Evolutionary conservation across 768 basidiomycete species (phyloP), one percentile per base, ranked within the genome.

Genomic region (Termitomyces sp.): DNA sequence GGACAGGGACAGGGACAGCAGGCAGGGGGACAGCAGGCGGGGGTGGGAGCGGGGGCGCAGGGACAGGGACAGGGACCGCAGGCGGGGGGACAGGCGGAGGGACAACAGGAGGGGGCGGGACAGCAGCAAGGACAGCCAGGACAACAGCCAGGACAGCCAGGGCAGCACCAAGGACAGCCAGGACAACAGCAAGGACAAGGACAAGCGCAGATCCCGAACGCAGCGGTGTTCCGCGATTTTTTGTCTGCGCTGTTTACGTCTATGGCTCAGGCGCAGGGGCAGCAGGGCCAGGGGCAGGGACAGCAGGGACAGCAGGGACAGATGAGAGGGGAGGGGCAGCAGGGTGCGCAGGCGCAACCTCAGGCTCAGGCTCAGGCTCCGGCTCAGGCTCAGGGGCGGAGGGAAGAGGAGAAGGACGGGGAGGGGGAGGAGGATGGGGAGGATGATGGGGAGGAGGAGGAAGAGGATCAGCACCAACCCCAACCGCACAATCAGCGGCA

Each of bases 401-500:
- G n/a, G n/a, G n/a, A n/a, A n/a, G n/a, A n/a, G n/a, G n/a, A n/a
- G n/a, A n/a, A n/a, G n/a, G n/a, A n/a, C n/a, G n/a, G n/a, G n/a
- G n/a, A n/a, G n/a, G n/a, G 13, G 13, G 36, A n/a, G n/a, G 32
- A 20, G 12, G 13, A 36, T n/a, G 4, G 7, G 5, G 6, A 16
- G 16, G 22, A 2, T 1, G 24, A 32, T 9, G 48, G 18, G 18
- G 15, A 4, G 5, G 12, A 46, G 8, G 18, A 28, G 18, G 12
- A 24, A 0, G 35, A 39, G 15, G 11, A 12, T 39, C n/a, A 54
- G 16, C 24, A 32, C 2, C 42, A 59, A 33, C 22, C 20, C 1
- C 51, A 53, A 24, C 35, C 22, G 1, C 55, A 52, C 7, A 39
- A 56, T 28, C 59, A 58, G n/a, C 40, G 35, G 3, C 64, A 35